Evolutionary conservation across 805 yeast genomes (phyloP), one percentile per base, ranked within the genome.

Genomic region (Lachancea waltii): DNA sequence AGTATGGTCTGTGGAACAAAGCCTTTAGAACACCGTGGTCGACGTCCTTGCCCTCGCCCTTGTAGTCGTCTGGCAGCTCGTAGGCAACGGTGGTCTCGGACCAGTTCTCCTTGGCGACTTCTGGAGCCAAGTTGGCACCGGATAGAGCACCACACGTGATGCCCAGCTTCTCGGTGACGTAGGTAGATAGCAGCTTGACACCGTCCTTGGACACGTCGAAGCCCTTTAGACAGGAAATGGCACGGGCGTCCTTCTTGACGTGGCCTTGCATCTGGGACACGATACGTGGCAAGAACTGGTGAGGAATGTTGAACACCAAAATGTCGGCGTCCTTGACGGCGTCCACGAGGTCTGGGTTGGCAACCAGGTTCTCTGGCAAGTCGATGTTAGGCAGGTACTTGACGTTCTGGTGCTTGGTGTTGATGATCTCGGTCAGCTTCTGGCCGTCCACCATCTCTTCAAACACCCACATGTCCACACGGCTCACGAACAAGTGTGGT

Each of bases 71-170:
- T 41, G 96, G 95, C 17, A 70, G 55, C 41, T 74, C 78, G 68
- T 85, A 92, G 16, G 97, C 98, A 48, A 92, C 86, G 9, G 98
- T 89, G 43, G 98, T 92, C 68, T 92, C 98, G 14, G 96, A 87
- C 94, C 95, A 92, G 65, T 83, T 83, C 64, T 85, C 85, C 61
- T 75, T 77, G 44, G 98, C 98, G 44, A 92, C 95, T 65, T 92
- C 98, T 33, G 94, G 86, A 30, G 98, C 98, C 53, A 92, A 73
- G 69, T 92, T 92, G 40, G 98, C 98, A 46, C 98, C 98, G 1
- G 95, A 83, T 38, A 92, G 73, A 15, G 94, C 97, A 65, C 98
- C 98, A 69, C 97, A 89, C 63, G 83, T 77, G 44, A 92, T 76
- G 23, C 89, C 90, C 49, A 92, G 73, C 51, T 77, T 73, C 53